phyloP scores from a whole-genome alignment of 805 yeast species.

The Metschnikowia drakensbergensis region DNA sequence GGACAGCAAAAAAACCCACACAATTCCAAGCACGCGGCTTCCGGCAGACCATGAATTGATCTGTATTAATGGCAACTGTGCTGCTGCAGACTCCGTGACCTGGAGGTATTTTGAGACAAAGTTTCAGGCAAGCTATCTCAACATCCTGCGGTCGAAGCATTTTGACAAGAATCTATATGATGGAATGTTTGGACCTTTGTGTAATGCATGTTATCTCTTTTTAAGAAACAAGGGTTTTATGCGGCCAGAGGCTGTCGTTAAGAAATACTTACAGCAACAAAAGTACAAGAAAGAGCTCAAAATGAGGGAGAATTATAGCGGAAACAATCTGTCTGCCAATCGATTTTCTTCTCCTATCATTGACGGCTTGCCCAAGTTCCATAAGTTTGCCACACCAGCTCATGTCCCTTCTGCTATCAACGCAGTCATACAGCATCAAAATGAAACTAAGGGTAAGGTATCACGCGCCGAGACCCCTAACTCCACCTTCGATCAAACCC shows the following conservation, averaged over 20 bases:
- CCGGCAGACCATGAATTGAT: conserved; percentile 38
- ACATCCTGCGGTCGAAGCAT: conserved; percentile 33
- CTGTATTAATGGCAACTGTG: conserved; percentile 41
- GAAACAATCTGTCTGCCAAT: conserved; percentile 8
- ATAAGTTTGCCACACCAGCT: conserved; percentile 38
- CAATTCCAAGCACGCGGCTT: conserved; percentile 36
- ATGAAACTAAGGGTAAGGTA: not conserved
- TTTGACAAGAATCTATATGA: conserved; percentile 40
- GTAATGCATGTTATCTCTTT: conserved; percentile 44
- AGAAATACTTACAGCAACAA: conserved; percentile 43
- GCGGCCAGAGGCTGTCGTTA: conserved; percentile 45
- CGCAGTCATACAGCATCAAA: conserved; percentile 29
- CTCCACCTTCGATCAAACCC: conserved; percentile 11
- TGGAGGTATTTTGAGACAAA: conserved; percentile 44
- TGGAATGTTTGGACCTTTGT: conserved; percentile 46
- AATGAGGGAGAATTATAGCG: conserved; percentile 23
- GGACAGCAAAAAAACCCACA: conserved; percentile 41
- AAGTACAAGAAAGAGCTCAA: conserved; percentile 36
- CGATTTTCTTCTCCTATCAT: conserved; percentile 10
- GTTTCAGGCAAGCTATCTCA: conserved; percentile 35
- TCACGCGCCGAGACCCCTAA: conserved; percentile 8
- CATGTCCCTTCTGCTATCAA: conserved; percentile 38
- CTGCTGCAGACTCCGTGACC: conserved; percentile 35
- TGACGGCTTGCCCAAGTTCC: conserved; percentile 15
- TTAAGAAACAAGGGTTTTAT: conserved; percentile 41